Evolutionary conservation across 495 filamentous ascomycete genomes (phyloP), one percentile per base, ranked within the genome.

Genomic region (Chaetomium fimeti): DNA sequence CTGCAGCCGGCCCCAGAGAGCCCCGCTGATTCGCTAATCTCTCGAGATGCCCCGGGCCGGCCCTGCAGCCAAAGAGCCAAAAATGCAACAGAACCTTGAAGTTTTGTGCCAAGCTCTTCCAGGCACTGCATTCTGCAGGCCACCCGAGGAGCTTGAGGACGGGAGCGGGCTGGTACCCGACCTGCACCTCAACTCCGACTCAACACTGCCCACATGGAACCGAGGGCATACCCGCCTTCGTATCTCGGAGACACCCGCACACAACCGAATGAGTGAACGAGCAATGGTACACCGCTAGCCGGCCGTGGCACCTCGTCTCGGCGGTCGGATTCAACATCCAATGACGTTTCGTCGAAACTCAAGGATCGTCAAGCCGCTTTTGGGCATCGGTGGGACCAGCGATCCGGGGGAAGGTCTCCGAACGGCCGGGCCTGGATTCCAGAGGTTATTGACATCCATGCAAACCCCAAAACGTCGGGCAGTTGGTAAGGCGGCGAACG

Each of bases 1-100:
- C 28, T 55, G 49, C 49, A 27, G 27, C 13, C 13, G 27, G 16
- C 16, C 52, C 29, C n/a, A 18, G 28, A 5, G 0, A 27, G 27
- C 13, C 27, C 52, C 16, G 27, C 52, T 53, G 51, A 53, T 53
- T 53, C 27, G 51, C 51, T 27, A 53, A 20, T n/a, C 27, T 11
- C 24, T 29, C n/a, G 13, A 16, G 25, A 16, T 53, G 51, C 51
- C 51, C 13, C 51, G 25, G 51, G 27, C 51, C 51, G 51, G 45
- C 5, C 45, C 45, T 49, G 45, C 45, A 49, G 45, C 45, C 20
- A 18, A 49, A 20, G 43, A 20, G 43, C 43, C 43, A 9, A 36
- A 36, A 36, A 36, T 36, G 32, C 32, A 20, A 2, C 43, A 47
- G 43, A 47, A 47, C 16, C 15, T 49, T 3, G 18, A 49, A 49